These are phyloP conservation scores for Pythium phragmitis DNA, from an alignment of 352 stramenopile species.

Conservation along the genomic window DNA sequence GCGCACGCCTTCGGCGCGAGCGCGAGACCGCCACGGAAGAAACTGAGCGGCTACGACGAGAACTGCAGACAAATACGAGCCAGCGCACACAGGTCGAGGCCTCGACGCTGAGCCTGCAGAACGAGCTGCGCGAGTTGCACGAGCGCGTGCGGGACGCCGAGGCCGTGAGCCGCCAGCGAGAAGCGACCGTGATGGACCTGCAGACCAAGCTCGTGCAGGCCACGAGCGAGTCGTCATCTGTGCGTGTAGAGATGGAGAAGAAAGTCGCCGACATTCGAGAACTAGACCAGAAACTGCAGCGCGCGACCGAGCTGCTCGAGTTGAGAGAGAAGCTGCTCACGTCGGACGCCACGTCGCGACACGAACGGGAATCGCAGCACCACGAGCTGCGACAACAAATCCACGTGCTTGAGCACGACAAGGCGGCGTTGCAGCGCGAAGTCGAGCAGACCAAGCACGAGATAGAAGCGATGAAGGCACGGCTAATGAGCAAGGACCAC, in stretches of 20 bases:
- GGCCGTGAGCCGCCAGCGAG: constrained; percentile 17
- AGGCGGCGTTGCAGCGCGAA: constrained; percentile 1
- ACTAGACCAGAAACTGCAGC: constrained; percentile 52
- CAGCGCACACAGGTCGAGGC: constrained; percentile 29
- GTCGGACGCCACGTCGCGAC: constrained; percentile 41
- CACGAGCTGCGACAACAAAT: constrained; percentile 45
- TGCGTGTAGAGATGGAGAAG: constrained; percentile 43
- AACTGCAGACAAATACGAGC: constrained; percentile 26
- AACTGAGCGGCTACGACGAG: constrained; percentile 15
- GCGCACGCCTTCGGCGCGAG: constrained; percentile 29
- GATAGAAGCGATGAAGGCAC: constrained; percentile 41
- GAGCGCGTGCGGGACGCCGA: constrained; percentile 26
- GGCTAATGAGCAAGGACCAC: constrained; percentile 50
- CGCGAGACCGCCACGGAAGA: constrained; percentile 24
- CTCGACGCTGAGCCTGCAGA: constrained; percentile 2
- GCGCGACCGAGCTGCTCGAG: constrained; percentile 34
- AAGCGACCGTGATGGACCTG: constrained; percentile 28
- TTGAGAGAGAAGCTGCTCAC: constrained; percentile 51
- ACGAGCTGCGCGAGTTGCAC: constrained; percentile 33
- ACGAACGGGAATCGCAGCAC: constrained; percentile 44
- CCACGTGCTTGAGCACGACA: constrained; percentile 16
- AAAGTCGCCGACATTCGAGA: constrained; percentile 51
- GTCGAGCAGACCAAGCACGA: constrained; percentile 20
- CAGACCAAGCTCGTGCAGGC: constrained; percentile 35
- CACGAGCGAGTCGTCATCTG: constrained; percentile 4